Conservation (phyloP, 2,329 filamentous ascomycete genomes). For the Neonectria punicea region DNA sequence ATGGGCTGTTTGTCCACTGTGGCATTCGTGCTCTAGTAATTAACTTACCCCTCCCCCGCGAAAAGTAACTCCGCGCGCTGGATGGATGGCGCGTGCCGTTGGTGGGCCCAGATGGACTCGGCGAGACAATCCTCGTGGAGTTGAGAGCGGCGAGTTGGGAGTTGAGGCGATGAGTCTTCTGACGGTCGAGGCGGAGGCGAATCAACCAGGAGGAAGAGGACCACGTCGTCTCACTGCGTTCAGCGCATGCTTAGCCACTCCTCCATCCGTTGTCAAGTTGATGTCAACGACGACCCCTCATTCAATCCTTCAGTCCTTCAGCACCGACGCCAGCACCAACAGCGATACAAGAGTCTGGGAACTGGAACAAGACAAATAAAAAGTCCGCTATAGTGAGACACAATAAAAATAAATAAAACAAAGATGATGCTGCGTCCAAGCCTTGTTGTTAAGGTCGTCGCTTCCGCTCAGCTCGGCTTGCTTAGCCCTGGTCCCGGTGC, state of each 20-base stretch:
- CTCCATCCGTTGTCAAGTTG: slow-evolving; percentile 20
- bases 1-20: slow-evolving; percentile 29
- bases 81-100: slow-evolving; percentile 18
- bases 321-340: neutral
- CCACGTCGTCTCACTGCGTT: slow-evolving; percentile 29
- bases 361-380: neutral
- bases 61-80: slow-evolving; percentile 16
- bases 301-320: slow-evolving; percentile 19
- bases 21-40: slow-evolving; percentile 22
- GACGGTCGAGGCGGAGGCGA: neutral
- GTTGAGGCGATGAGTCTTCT: neutral
- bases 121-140: slow-evolving; percentile 7
- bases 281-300: slow-evolving; percentile 14
- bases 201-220: slow-evolving; percentile 3
- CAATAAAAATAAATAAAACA: neutral
- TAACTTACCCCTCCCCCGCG: slow-evolving; percentile 37
- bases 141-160: neutral
- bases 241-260: slow-evolving; percentile 15
- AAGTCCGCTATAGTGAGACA: neutral
- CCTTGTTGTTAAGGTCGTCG: slow-evolving; percentile 3
- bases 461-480: slow-evolving; percentile 34
- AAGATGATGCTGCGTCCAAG: neutral
- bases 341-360: neutral
- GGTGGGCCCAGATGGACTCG: slow-evolving; percentile 9
- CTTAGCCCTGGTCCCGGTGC: slow-evolving; percentile 25